Evolutionary conservation across 1,139 yeast genomes (phyloP).

Genomic region (Geotrichum australiense): DNA sequence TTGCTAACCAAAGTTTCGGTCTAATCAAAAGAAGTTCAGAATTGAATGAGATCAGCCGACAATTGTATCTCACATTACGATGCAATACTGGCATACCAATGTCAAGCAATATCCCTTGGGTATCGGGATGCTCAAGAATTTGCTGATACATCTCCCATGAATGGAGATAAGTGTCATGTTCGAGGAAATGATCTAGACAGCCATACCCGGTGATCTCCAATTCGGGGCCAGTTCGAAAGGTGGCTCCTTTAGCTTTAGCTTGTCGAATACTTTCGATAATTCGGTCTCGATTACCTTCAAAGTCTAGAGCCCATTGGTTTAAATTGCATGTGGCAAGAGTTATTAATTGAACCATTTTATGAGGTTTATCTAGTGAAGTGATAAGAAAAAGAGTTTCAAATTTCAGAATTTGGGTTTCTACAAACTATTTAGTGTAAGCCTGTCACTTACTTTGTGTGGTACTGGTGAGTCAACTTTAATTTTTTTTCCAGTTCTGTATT

Average conservation of each 20-base stretch:
- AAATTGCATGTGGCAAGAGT: constrained; percentile 58
- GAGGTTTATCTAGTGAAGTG: too few relatives aligned
- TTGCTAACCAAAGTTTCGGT: constrained; percentile 88
- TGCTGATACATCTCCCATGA: constrained; percentile 92
- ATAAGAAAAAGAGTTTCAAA: too few relatives aligned
- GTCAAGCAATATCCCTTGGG: constrained; percentile 74
- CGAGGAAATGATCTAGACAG: constrained; percentile 90
- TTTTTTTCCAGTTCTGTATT: too few relatives aligned
- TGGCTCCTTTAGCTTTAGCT: constrained; percentile 73
- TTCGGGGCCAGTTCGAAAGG: constrained; percentile 93
- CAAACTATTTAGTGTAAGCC: too few relatives aligned
- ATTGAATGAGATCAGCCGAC: constrained; percentile 76
- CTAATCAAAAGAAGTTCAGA: constrained; percentile 76
- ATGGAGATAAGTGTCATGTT: constrained; percentile 80
- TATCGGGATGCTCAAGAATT: constrained; percentile 56
- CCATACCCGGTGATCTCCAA: constrained; percentile 88
- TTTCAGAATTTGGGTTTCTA: too few relatives aligned
- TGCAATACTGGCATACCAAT: constrained; percentile 93
- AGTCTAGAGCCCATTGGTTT: constrained; percentile 98
- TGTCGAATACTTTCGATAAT: constrained; percentile 69
- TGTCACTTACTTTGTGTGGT: too few relatives aligned
- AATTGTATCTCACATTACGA: constrained; percentile 81
- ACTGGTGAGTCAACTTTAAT: constrained; percentile 3
- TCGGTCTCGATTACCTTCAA: constrained; percentile 92
- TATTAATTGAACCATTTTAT: constrained; percentile 45